A percentile compares a stretch with the other conserved stretches of the same genome.
Conservation (phyloP, 495 filamentous ascomycete species). For the Pyrenopolyporus hunteri region DNA sequence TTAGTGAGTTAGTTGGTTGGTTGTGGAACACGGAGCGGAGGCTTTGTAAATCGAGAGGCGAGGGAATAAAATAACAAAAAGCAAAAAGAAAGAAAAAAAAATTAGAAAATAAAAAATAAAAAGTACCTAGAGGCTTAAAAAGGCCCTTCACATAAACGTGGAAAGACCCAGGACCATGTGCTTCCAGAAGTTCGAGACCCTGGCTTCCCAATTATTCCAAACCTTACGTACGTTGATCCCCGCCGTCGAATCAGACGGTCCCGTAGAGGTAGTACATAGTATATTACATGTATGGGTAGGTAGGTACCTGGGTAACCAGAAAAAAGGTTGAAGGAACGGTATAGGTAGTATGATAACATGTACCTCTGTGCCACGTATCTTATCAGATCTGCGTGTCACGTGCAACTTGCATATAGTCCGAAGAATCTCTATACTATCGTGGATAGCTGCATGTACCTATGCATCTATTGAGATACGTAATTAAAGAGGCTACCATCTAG, state of each 20-base stretch:
- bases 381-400: constrained; percentile 18
- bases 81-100: background rate
- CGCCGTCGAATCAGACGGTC: background rate
- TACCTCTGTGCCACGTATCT: constrained; percentile 7
- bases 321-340: no score
- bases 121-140: constrained; percentile 10
- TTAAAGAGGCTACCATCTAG: background rate
- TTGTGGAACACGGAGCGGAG: background rate
- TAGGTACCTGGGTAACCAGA: no score
- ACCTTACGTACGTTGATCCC: background rate
- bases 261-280: background rate
- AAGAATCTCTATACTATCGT: background rate
- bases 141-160: constrained; percentile 15
- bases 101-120: background rate
- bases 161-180: constrained; percentile 1
- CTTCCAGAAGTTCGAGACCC: constrained; percentile 28
- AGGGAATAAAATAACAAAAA: background rate
- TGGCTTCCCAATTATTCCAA: background rate
- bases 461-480: background rate
- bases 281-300: no score
- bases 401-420: background rate
- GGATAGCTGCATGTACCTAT: background rate
- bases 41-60: background rate
- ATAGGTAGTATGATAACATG: background rate
- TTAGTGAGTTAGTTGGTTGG: background rate